phyloP scores from a whole-genome alignment of 345 rosid genomes.

The Carallia pectinifolia region DNA sequence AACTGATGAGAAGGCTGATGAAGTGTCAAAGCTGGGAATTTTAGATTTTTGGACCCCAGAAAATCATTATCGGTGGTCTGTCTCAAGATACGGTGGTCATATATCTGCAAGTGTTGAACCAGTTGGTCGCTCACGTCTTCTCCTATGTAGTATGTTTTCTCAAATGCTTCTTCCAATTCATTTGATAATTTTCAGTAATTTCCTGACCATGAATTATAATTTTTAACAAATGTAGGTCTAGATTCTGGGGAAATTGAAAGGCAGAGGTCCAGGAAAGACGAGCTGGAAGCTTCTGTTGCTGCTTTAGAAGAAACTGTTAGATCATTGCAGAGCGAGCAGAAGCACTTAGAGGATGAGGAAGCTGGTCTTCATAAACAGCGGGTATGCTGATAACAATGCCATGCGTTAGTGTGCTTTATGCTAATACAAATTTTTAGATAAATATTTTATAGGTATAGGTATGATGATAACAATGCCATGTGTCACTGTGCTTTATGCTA shows the following conservation, averaged over 20 bases:
- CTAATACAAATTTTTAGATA: not conserved
- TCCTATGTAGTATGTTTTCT: conserved; percentile 50
- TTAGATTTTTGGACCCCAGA: conserved; percentile 93
- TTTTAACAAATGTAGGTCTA: conserved; percentile 34
- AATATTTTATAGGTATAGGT: conserved; percentile 30
- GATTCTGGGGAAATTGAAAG: conserved; percentile 75
- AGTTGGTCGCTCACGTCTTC: conserved; percentile 68
- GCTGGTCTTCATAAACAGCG: conserved; percentile 66
- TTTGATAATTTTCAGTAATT: not conserved
- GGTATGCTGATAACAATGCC: conserved; percentile 37
- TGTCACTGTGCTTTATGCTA: not conserved
- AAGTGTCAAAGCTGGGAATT: conserved; percentile 60
- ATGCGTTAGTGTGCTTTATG: not conserved
- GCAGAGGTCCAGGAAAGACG: conserved; percentile 53
- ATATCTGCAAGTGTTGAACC: conserved; percentile 72
- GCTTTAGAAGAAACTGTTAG: conserved; percentile 45
- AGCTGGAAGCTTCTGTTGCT: conserved; percentile 51
- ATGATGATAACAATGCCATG: conserved; percentile 17
- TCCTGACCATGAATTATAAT: conserved; percentile 1
- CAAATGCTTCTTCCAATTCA: not conserved
- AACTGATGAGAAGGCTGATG: conserved; percentile 84
- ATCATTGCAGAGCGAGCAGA: conserved; percentile 52
- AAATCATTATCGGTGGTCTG: conserved; percentile 82
- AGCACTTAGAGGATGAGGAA: conserved; percentile 64
- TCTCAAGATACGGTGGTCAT: conserved; percentile 85